Evolutionary conservation across 768 basidiomycete species (phyloP).

Genomic region (Tulasnella sp.): DNA sequence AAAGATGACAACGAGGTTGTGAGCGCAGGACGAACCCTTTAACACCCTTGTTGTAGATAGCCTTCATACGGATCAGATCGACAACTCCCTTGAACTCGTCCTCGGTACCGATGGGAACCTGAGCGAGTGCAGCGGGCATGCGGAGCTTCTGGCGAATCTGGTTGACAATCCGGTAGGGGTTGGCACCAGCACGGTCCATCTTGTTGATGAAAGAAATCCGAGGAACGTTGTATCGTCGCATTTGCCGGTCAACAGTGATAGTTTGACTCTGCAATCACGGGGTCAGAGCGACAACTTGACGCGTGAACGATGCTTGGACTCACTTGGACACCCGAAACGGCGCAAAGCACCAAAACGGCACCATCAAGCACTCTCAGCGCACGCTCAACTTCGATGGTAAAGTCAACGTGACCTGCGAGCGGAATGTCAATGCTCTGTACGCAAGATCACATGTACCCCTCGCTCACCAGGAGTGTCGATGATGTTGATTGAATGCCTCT

Average conservation of each 20-base stretch:
- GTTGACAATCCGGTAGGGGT: slow-evolving; percentile 88
- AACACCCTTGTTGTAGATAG: slow-evolving; percentile 85
- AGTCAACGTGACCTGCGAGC: slow-evolving; percentile 88
- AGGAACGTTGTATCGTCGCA: slow-evolving; percentile 93
- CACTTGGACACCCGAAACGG: slow-evolving; percentile 92
- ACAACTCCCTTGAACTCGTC: slow-evolving; percentile 82
- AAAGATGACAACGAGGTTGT: background rate
- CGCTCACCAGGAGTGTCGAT: slow-evolving; percentile 89
- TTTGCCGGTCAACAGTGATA: slow-evolving; percentile 97
- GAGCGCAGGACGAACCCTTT: slow-evolving; percentile 58
- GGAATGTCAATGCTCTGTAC: background rate
- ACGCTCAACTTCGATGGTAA: slow-evolving; percentile 97
- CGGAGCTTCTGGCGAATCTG: slow-evolving; percentile 88
- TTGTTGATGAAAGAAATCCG: slow-evolving; percentile 96
- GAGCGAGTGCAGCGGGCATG: slow-evolving; percentile 88
- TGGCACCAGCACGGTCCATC: slow-evolving; percentile 98
- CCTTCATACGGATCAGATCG: slow-evolving; percentile 88
- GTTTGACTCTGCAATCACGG: slow-evolving; percentile 67
- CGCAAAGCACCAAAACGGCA: slow-evolving; percentile 90
- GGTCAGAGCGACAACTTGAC: background rate
- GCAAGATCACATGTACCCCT: background rate
- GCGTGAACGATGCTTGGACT: slow-evolving; percentile 16
- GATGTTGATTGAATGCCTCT: slow-evolving; percentile 91
- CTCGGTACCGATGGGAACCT: slow-evolving; percentile 89
- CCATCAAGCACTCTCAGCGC: slow-evolving; percentile 94